Conservation (phyloP, 257 asterid genomes). For the Solanum neorickii region DNA sequence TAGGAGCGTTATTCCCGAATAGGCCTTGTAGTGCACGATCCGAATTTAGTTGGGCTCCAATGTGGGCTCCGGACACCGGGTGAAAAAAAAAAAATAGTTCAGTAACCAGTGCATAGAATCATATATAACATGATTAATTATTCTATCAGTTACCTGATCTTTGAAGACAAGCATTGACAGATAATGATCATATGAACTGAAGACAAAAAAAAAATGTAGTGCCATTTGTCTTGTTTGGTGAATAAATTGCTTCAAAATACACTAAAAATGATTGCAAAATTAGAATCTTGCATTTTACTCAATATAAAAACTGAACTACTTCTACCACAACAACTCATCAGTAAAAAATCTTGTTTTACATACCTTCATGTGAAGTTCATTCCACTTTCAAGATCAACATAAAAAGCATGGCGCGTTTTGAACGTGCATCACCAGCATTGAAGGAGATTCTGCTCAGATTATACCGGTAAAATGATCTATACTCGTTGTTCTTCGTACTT, state of each 20-base stretch:
- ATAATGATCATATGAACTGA: not conserved
- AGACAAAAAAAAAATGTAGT: not conserved
- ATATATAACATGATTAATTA: not conserved
- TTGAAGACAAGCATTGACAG: not conserved
- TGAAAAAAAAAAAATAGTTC: not conserved
- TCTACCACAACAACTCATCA: slow-evolving; percentile 1
- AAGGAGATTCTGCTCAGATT: slow-evolving; percentile 62
- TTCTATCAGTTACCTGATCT: not conserved
- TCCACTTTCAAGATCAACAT: not conserved
- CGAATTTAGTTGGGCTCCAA: not conserved
- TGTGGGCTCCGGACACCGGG: not conserved
- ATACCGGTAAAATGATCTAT: slow-evolving; percentile 40
- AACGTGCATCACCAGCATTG: slow-evolving; percentile 80
- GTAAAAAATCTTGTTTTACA: not conserved
- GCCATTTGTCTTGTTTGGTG: not conserved
- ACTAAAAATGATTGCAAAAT: slow-evolving; percentile 39
- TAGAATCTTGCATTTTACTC: slow-evolving; percentile 47
- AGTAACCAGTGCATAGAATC: not conserved
- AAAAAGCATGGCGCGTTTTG: slow-evolving; percentile 48
- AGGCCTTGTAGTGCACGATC: not conserved
- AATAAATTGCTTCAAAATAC: slow-evolving; percentile 21
- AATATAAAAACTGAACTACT: not conserved
- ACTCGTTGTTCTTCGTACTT: not conserved
- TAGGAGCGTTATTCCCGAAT: not conserved
- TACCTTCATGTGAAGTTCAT: not conserved